Conservation (phyloP, 73 alveolate species). For the Tetrahymena elliotti region DNA sequence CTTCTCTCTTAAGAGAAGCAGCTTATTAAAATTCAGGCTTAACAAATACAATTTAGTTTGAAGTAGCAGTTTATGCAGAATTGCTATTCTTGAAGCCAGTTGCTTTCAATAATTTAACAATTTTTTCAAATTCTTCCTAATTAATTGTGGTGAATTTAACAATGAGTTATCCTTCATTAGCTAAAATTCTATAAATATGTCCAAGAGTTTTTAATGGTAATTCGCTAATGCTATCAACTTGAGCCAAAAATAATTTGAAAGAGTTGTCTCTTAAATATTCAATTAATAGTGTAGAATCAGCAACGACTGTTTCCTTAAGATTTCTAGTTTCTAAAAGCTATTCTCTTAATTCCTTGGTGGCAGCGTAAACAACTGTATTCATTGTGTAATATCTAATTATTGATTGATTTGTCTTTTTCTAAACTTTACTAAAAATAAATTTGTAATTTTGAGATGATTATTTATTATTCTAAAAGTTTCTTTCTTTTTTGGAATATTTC, state of each 20-base stretch:
- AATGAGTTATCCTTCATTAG: neutral
- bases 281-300: neutral
- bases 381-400: neutral
- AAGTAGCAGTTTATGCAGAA: neutral
- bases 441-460: neutral
- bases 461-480: neutral
- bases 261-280: neutral
- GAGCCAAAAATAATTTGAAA: neutral
- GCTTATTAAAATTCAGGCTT: neutral
- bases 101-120: neutral
- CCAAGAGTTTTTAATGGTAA: neutral
- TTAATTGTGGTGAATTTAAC: neutral
- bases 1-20: neutral
- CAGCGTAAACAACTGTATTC: neutral
- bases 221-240: neutral
- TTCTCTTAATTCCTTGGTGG: neutral
- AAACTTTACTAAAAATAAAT: neutral
- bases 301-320: neutral
- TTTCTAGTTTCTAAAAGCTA: neutral
- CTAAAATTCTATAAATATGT: neutral
- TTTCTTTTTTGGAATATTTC: neutral
- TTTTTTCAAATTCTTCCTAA: neutral
- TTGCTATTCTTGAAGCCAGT: neutral
- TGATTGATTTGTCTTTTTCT: neutral
- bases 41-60: neutral